Conservation (phyloP, 2,329 filamentous ascomycete species). For the Arthrobotrys conoides region DNA sequence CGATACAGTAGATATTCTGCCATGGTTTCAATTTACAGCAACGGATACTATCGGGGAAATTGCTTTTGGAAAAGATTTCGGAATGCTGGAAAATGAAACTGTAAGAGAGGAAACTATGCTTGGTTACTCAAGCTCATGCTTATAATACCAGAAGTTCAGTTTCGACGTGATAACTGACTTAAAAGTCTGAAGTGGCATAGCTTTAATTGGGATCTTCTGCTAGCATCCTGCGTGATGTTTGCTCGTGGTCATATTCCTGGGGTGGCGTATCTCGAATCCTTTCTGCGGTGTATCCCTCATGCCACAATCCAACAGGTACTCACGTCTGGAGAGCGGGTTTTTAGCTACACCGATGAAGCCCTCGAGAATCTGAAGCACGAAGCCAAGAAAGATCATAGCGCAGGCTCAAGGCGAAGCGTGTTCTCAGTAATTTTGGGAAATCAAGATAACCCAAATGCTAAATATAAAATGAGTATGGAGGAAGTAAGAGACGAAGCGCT, state of each 20-base stretch:
- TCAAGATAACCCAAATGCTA: slow-evolving; percentile 14
- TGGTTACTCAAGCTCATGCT: no score
- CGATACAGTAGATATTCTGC: slow-evolving; percentile 9
- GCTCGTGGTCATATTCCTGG: slow-evolving; percentile 27
- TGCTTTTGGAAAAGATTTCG: slow-evolving; percentile 32
- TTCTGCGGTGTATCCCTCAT: slow-evolving; percentile 29
- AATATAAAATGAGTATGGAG: slow-evolving; percentile 22
- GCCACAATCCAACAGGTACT: slow-evolving; percentile 30
- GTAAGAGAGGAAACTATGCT: no score
- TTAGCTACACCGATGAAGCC: background rate
- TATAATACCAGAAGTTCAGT: background rate
- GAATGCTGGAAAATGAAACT: slow-evolving; percentile 30
- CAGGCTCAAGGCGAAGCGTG: background rate
- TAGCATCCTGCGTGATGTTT: background rate
- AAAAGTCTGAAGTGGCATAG: no score
- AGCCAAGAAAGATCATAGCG: no score
- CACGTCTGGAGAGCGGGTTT: no score
- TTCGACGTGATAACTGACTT: no score
- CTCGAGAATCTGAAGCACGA: no score
- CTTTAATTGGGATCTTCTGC: no score
- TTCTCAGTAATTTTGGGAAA: slow-evolving; percentile 21
- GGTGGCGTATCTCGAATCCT: background rate
- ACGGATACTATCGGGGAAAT: slow-evolving; percentile 39
- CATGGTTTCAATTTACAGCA: slow-evolving; percentile 22
- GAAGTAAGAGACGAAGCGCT: slow-evolving; percentile 14